phyloP scores from a whole-genome alignment of 1,139 yeast genomes.

The Yamadazyma atmosphaerica region DNA sequence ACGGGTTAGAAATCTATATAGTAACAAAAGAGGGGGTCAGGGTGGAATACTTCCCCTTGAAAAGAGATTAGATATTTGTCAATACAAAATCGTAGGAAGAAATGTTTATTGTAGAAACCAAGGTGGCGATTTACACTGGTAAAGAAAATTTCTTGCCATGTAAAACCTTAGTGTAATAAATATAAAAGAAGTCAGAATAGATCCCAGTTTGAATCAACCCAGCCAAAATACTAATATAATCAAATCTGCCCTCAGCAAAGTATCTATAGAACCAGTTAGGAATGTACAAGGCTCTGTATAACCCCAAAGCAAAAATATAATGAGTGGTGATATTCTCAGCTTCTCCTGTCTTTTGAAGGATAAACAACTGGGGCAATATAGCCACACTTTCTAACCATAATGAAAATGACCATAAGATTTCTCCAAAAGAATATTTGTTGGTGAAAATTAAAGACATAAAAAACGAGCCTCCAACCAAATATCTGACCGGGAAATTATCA shows the following conservation, averaged over 20 bases:
- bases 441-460: slow-evolving; percentile 67
- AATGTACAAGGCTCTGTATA: slow-evolving; percentile 83
- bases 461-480: slow-evolving; percentile 64
- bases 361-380: slow-evolving; percentile 86
- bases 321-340: slow-evolving; percentile 87
- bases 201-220: slow-evolving; percentile 84
- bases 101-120: neutral
- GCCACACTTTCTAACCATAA: slow-evolving; percentile 90
- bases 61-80: slow-evolving; percentile 62
- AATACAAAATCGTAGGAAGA: neutral
- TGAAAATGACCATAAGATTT: slow-evolving; percentile 74
- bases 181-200: slow-evolving; percentile 93
- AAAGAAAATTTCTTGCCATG: slow-evolving; percentile 79
- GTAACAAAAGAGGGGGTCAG: slow-evolving; percentile 92
- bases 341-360: slow-evolving; percentile 87
- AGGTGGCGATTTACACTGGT: slow-evolving; percentile 36
- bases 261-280: slow-evolving; percentile 96
- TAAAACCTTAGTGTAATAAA: slow-evolving; percentile 78
- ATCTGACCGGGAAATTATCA: slow-evolving; percentile 78
- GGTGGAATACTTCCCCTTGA: slow-evolving; percentile 79
- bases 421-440: slow-evolving; percentile 59
- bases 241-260: slow-evolving; percentile 64
- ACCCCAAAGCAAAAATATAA: slow-evolving; percentile 89
- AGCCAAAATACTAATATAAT: slow-evolving; percentile 69
- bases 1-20: slow-evolving; percentile 84